Conservation (phyloP, 2,329 filamentous ascomycete species). For the Botrytis deweyae region DNA sequence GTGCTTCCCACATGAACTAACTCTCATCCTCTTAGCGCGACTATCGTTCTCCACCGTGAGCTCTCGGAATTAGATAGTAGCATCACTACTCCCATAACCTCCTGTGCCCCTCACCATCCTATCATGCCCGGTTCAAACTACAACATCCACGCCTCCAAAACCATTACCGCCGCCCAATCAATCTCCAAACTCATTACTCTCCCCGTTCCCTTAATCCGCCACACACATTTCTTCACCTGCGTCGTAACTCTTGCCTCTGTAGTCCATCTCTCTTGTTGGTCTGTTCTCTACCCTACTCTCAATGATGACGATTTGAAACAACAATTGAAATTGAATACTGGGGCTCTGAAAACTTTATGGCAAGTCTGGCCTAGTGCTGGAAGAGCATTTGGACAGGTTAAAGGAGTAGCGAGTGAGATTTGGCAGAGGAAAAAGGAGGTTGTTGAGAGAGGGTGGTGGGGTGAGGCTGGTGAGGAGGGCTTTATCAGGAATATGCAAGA, state of each 20-base stretch:
- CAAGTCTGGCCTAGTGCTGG: constrained; percentile 37
- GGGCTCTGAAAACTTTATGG: constrained; percentile 36
- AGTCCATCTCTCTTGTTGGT: constrained; percentile 80
- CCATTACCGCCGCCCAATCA: constrained; percentile 73
- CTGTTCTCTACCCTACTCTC: constrained; percentile 36
- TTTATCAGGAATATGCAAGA: constrained; percentile 37
- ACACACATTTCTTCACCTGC: constrained; percentile 84
- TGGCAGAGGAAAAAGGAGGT: constrained; percentile 41
- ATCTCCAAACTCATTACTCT: constrained; percentile 75
- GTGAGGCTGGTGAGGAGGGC: constrained; percentile 35
- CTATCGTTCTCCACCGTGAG: constrained; percentile 77
- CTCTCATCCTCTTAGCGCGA: constrained; percentile 44
- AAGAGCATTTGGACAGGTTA: constrained; percentile 75
- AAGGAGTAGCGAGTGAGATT: constrained; percentile 76
- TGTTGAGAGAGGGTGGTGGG: constrained; percentile 36
- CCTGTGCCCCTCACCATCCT: constrained; percentile 58
- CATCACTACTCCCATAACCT: constrained; percentile 56
- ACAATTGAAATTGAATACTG: constrained; percentile 70
- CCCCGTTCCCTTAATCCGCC: constrained; percentile 67
- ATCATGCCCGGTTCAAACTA: constrained; percentile 32
- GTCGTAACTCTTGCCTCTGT: constrained; percentile 76
- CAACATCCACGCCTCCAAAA: constrained; percentile 69
- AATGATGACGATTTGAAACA: constrained; percentile 69
- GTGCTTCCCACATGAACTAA: constrained; percentile 7
- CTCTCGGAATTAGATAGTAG: constrained; percentile 71